Evolutionary conservation across 768 basidiomycete species (phyloP).

Genomic region (Tulasnella sp.): DNA sequence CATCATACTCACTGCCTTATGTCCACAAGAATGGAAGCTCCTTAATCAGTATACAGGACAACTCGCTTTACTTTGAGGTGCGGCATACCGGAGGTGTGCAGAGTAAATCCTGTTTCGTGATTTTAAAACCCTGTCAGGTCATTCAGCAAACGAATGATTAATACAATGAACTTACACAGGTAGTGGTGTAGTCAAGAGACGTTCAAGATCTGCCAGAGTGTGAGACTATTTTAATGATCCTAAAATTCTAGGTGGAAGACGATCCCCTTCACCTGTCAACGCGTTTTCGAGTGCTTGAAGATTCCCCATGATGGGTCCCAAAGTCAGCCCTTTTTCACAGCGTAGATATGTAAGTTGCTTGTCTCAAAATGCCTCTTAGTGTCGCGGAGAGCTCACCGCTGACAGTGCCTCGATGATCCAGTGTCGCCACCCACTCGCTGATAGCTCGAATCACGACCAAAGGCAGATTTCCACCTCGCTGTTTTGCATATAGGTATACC

Average conservation of each 20-base stretch:
- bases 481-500: too few species aligned
- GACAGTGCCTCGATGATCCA: slow-evolving; percentile 8
- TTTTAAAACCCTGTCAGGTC: not conserved
- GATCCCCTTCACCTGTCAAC: slow-evolving; percentile 2
- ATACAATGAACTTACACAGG: slow-evolving; percentile 42
- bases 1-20: slow-evolving; percentile 18
- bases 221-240: not conserved
- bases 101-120: slow-evolving; percentile 46
- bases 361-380: not conserved
- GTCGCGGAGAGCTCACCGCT: not conserved
- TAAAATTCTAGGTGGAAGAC: not conserved
- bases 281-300: slow-evolving; percentile 7
- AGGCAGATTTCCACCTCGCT: slow-evolving; percentile 1
- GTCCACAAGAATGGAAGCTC: slow-evolving; percentile 17
- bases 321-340: not conserved
- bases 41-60: not conserved
- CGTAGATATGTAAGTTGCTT: not conserved
- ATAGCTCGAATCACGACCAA: slow-evolving; percentile 3
- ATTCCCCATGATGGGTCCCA: slow-evolving; percentile 9
- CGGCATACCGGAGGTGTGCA: slow-evolving; percentile 44
- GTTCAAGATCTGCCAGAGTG: slow-evolving; percentile 39
- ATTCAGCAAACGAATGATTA: not conserved
- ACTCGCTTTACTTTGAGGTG: slow-evolving; percentile 20
- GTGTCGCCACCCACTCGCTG: slow-evolving; percentile 9
- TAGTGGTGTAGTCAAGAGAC: slow-evolving; percentile 51